phyloP scores from a whole-genome alignment of 2,329 filamentous ascomycete species.

The Ilyonectria mors-panacis region DNA sequence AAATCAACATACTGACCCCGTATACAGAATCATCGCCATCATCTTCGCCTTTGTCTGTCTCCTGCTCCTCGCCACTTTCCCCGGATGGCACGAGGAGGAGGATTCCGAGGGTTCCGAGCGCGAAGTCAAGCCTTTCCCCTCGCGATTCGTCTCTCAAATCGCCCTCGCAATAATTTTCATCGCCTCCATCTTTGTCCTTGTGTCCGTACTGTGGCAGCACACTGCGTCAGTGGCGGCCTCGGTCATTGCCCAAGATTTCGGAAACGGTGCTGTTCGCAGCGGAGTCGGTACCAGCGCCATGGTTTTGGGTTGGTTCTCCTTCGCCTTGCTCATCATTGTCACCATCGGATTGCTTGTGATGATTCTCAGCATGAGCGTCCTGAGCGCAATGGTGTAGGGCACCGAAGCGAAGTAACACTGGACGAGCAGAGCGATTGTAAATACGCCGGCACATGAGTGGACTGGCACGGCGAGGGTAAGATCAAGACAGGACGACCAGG shows the following conservation, averaged over 20 bases:
- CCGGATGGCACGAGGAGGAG: conserved; percentile 95
- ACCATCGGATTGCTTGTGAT: conserved; percentile 96
- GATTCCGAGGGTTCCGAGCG: conserved; percentile 86
- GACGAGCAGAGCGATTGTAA: conserved; percentile 37
- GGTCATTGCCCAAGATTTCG: conserved; percentile 92
- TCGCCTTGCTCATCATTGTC: conserved; percentile 92
- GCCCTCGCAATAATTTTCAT: conserved; percentile 93
- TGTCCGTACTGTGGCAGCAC: conserved; percentile 90
- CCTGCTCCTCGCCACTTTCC: conserved; percentile 94
- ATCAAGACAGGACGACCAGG: conserved; percentile 36
- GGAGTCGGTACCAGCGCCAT: conserved; percentile 96
- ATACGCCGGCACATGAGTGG: conserved; percentile 40
- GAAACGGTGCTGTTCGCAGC: conserved; percentile 87
- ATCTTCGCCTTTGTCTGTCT: conserved; percentile 98
- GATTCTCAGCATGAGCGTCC: conserved; percentile 91
- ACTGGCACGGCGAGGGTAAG: conserved; percentile 40
- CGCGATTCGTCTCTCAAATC: conserved; percentile 90
- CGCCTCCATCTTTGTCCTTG: conserved; percentile 78
- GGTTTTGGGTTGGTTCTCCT: conserved; percentile 98
- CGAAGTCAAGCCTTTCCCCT: conserved; percentile 95
- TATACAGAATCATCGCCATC: conserved; percentile 89
- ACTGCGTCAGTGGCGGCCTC: conserved; percentile 96
- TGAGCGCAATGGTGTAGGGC: conserved; percentile 70
- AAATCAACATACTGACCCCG: conserved; percentile 16
- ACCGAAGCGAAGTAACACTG: conserved; percentile 29